These are phyloP conservation scores for Aotearoamyces nothofagi DNA, from an alignment of 2,329 filamentous ascomycete genomes.

Conservation along the genomic window DNA sequence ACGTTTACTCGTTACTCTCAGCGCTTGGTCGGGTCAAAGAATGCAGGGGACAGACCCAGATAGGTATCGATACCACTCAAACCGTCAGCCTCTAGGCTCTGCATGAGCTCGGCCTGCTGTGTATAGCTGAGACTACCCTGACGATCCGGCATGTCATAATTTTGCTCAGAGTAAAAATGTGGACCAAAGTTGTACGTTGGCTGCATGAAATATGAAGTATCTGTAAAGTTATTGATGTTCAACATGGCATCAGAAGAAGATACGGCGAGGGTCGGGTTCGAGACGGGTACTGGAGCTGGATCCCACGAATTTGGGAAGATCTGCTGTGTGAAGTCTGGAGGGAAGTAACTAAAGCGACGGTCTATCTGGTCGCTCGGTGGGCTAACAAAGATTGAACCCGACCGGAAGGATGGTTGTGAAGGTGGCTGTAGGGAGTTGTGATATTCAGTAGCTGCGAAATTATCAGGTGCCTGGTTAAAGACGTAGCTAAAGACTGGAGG, in stretches of 20 bases:
- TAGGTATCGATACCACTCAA: slow-evolving; percentile 46
- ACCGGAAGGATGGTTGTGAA: slow-evolving; percentile 38
- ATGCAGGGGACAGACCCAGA: slow-evolving; percentile 23
- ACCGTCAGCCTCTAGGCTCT: slow-evolving; percentile 56
- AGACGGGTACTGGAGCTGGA: slow-evolving; percentile 6
- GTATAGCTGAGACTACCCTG: slow-evolving; percentile 62
- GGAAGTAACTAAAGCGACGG: slow-evolving; percentile 47
- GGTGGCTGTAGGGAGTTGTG: slow-evolving; percentile 7
- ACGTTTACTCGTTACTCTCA: no score
- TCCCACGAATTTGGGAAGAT: slow-evolving; percentile 16
- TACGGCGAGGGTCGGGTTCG: slow-evolving; percentile 4
- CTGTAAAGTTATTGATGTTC: slow-evolving; percentile 7
- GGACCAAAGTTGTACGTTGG: slow-evolving; percentile 14
- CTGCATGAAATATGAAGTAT: slow-evolving; percentile 16
- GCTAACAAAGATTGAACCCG: slow-evolving; percentile 50
- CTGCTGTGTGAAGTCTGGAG: slow-evolving; percentile 31
- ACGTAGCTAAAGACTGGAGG: slow-evolving; percentile 42
- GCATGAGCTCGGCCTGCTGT: slow-evolving; percentile 74
- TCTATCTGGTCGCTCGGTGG: slow-evolving; percentile 36
- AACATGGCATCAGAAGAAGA: neutral
- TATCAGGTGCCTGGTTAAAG: slow-evolving; percentile 38
- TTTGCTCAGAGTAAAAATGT: slow-evolving; percentile 23
- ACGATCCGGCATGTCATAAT: slow-evolving; percentile 31
- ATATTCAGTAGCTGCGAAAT: slow-evolving; percentile 16
- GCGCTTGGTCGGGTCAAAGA: neutral